A percentile compares a stretch with the other conserved stretches of the same genome.
Evolutionary conservation across 2,329 filamentous ascomycete species (phyloP).

Genomic region (Colletotrichum gloeosporioides): DNA sequence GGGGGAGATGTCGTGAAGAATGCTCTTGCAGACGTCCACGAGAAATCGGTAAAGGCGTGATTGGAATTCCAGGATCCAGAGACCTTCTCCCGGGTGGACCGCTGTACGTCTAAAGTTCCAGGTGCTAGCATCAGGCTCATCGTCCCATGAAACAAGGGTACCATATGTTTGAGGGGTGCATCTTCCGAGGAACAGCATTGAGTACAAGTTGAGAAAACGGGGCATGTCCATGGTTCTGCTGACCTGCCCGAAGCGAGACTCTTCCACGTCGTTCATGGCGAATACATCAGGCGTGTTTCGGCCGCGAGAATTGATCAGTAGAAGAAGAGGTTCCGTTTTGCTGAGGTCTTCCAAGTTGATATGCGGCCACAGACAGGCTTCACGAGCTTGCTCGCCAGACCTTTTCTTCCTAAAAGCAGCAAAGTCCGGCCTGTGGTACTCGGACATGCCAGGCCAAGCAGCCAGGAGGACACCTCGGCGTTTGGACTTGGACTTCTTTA

Average conservation of each 20-base stretch:
- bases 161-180: constrained; percentile 37
- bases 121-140: constrained; percentile 39
- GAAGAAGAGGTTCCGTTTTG: constrained; percentile 44
- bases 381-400: constrained; percentile 10
- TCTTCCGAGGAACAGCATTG: constrained; percentile 39
- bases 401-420: constrained; percentile 27
- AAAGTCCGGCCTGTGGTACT: constrained; percentile 58
- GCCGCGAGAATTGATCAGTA: constrained; percentile 59
- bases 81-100: constrained; percentile 46
- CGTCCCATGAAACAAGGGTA: constrained; percentile 36
- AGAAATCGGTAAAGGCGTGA: constrained; percentile 53
- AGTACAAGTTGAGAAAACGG: constrained; percentile 32
- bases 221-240: constrained; percentile 27
- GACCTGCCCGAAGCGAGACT: constrained; percentile 33
- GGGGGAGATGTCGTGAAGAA: constrained; percentile 56
- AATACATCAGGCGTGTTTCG: constrained; percentile 52
- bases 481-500: constrained; percentile 55
- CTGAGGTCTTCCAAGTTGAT: constrained; percentile 64
- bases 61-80: constrained; percentile 57
- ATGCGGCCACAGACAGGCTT: constrained; percentile 54
- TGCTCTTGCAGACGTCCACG: constrained; percentile 46
- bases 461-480: constrained; percentile 48
- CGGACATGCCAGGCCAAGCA: constrained; percentile 56
- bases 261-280: constrained; percentile 46
- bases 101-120: constrained; percentile 29